phyloP scores from a whole-genome alignment of 352 stramenopile species.

The Globisporangium spinosum region DNA sequence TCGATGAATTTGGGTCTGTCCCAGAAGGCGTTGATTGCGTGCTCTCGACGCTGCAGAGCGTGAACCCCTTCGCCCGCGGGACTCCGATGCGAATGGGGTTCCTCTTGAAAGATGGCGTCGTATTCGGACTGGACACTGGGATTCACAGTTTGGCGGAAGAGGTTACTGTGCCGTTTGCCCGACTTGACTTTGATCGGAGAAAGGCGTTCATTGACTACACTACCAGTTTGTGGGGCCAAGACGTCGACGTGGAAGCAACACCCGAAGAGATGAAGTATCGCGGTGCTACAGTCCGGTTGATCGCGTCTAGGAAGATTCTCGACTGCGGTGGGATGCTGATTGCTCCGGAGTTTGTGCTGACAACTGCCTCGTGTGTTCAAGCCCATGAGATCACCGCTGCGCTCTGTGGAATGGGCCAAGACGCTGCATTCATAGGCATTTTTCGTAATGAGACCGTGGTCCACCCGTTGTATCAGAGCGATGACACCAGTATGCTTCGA shows the following conservation, averaged over 20 bases:
- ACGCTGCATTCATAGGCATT: not conserved
- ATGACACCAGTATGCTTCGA: not conserved
- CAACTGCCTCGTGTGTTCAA: constrained; percentile 5
- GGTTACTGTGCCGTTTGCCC: not conserved
- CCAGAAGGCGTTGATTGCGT: not conserved
- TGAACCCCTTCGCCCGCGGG: not conserved
- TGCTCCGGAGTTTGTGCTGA: constrained; percentile 8
- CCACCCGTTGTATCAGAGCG: not conserved
- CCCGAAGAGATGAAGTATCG: not conserved
- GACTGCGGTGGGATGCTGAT: constrained; percentile 12
- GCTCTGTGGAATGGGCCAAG: no score
- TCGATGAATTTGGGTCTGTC: not conserved
- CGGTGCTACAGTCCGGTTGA: not conserved
- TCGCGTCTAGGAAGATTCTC: not conserved
- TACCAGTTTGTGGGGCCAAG: constrained; percentile 10
- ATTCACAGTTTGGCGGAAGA: not conserved
- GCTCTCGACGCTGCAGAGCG: not conserved
- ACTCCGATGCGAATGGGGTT: constrained; percentile 9
- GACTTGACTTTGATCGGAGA: not conserved
- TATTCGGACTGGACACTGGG: not conserved
- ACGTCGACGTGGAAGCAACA: no score
- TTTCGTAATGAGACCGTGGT: not conserved
- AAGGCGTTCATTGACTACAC: constrained; percentile 6
- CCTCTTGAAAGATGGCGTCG: not conserved
- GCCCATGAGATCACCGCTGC: not conserved